These are phyloP conservation scores for Thelonectria discophora DNA, from an alignment of 2,329 filamentous ascomycete species.

Conservation along the genomic window DNA sequence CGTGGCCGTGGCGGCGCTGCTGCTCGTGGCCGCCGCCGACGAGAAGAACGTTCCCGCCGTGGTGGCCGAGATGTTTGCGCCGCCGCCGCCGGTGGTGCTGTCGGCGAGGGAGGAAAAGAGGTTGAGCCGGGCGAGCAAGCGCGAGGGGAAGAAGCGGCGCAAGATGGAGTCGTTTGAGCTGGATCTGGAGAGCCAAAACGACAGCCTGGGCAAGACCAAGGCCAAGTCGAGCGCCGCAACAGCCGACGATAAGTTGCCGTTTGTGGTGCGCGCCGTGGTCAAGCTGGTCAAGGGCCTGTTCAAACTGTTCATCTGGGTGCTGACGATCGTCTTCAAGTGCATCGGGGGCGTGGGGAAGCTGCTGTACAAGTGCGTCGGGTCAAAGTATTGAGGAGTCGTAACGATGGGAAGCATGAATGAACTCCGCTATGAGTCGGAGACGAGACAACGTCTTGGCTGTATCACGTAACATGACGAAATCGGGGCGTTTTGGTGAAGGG, in stretches of 20 bases:
- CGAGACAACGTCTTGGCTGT: constrained; percentile 25
- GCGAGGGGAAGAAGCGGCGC: constrained; percentile 44
- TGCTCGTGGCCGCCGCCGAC: constrained; percentile 67
- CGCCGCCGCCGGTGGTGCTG: constrained; percentile 56
- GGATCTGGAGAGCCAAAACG: constrained; percentile 70
- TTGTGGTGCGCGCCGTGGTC: constrained; percentile 57
- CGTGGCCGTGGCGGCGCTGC: constrained; percentile 67
- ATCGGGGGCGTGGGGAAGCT: constrained; percentile 59
- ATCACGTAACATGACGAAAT: constrained; percentile 41
- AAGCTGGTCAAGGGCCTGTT: constrained; percentile 63
- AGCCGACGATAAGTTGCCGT: constrained; percentile 59
- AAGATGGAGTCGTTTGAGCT: constrained; percentile 67
- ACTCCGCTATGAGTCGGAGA: constrained; percentile 4
- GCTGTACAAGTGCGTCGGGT: constrained; percentile 60
- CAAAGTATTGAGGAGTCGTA: constrained; percentile 53
- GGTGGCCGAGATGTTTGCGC: constrained; percentile 65
- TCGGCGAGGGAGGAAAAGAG: constrained; percentile 40
- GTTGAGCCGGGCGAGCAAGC: constrained; percentile 44
- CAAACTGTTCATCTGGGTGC: constrained; percentile 66
- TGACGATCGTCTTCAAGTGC: constrained; percentile 65
- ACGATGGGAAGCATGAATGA: constrained; percentile 24
- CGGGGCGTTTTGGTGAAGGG: constrained; percentile 29
- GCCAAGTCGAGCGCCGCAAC: constrained; percentile 35
- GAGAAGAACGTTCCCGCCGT: constrained; percentile 55
- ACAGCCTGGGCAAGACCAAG: constrained; percentile 51